phyloP scores from a whole-genome alignment of 2,329 filamentous ascomycete genomes.

The Aspergillus persii region DNA sequence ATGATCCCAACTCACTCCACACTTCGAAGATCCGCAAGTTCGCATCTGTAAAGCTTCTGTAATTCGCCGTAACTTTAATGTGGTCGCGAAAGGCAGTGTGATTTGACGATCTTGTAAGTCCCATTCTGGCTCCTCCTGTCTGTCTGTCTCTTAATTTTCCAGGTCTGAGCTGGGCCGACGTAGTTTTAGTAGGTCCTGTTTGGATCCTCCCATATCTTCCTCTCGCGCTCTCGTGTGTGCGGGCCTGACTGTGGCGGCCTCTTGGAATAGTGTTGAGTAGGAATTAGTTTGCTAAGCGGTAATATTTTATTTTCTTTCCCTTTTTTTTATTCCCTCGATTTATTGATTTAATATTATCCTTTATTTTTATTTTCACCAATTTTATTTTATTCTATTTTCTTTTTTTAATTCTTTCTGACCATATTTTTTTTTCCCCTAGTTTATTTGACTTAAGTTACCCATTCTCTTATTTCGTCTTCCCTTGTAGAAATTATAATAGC shows the following conservation, averaged over 20 bases:
- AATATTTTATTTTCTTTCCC: constrained; percentile 7
- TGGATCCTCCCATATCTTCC: constrained; percentile 19
- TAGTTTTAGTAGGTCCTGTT: constrained; percentile 16
- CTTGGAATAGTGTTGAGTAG: constrained; percentile 15
- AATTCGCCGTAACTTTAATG: constrained; percentile 31
- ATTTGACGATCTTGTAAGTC: constrained; percentile 22
- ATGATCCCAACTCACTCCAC: constrained; percentile 28
- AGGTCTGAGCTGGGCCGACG: constrained; percentile 18
- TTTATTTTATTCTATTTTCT: constrained; percentile 12
- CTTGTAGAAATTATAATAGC: constrained; percentile 5
- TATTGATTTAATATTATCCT: constrained; percentile 8
- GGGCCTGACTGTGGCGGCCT: constrained; percentile 23
- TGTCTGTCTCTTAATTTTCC: constrained; percentile 17
- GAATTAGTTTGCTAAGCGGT: constrained; percentile 6
- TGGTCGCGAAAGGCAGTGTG: constrained; percentile 16
- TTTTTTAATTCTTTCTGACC: constrained; percentile 5
- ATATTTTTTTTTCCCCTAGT: not conserved
- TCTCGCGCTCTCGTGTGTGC: constrained; percentile 15
- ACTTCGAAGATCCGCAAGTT: constrained; percentile 31
- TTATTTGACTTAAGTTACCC: constrained; percentile 4
- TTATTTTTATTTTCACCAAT: not conserved
- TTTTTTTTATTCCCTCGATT: constrained; percentile 2
- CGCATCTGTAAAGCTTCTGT: constrained; percentile 29
- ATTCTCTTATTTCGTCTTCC: constrained; percentile 3
- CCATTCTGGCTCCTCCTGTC: constrained; percentile 12